Base-by-base conservation (phyloP, 2,329 filamentous ascomycete species). In the Clonostachys solani region DNA sequence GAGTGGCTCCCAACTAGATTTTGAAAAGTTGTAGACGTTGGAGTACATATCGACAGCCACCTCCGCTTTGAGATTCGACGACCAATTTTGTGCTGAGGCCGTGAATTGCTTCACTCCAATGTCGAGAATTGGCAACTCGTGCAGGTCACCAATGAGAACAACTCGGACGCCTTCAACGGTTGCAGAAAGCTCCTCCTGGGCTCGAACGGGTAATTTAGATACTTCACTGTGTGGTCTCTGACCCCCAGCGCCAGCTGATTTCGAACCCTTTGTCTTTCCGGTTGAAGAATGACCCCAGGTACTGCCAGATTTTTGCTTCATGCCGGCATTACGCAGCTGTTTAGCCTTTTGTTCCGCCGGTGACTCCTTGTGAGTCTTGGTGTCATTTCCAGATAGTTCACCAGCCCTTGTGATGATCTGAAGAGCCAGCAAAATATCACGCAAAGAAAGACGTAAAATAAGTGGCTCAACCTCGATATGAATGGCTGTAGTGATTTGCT, bases 11-110 rank as follows among this genome's bases (percentile, higher is more conserved):
- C 94, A 99, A 5, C 91, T 90, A 0, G 94, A 99, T 65, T 99
- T 99, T 13, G 94, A 94, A 68, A 99, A 99, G 67, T 99, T 99
- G 75, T 96, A 99, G 23, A 99, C 86, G 59, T 97, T 99, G 57
- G 95, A 81, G 65, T 96, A 96, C 53, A 92, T 90, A 52, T 96
- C 90, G 43, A 99, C 84, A n/a, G 83, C 87, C 0, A 90, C 88
- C 60, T 96, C 90, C 0, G 89, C 92, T 58, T 85, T 91, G 65
- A 99, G 77, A 18, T 85, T 86, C 6, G 84, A 86, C 2, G 92
- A 92, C 94, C 94, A 99, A 61, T 99, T 90, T 54, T 87, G 83
- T 5, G 95, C 89, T 42, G 87, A 83, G 4, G 92, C 80, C 6
- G 83, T 87, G 60, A 97, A 97, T 46, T 86, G 84, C 68, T 96